Conservation (phyloP, 805 yeast genomes). For the Lachancea mirantina region DNA sequence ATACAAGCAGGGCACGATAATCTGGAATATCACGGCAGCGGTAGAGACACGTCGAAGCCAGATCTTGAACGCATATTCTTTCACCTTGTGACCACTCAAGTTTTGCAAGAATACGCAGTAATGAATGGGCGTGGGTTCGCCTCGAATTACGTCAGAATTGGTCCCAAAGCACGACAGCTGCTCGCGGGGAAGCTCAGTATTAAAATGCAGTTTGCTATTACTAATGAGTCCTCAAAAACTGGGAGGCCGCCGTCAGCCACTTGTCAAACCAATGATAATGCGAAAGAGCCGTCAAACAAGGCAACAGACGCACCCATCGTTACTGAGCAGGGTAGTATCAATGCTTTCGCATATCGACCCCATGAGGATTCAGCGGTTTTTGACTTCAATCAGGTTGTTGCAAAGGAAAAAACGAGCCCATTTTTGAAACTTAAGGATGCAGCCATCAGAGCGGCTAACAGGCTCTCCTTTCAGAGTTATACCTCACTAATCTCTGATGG, state of each 20-base stretch:
- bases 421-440: conserved; percentile 20
- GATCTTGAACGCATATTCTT: conserved; percentile 80
- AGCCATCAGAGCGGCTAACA: conserved; percentile 10
- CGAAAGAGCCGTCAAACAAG: too few relatives aligned
- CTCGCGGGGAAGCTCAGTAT: conserved; percentile 40
- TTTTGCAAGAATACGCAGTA: conserved; percentile 63
- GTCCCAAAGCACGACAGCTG: conserved; percentile 47
- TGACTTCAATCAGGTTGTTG: too few relatives aligned
- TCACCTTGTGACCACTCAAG: conserved; percentile 58
- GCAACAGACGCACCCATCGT: too few relatives aligned
- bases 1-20: conserved; percentile 54
- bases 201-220: conserved; percentile 42
- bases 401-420: too few relatives aligned
- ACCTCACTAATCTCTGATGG: conserved; percentile 21
- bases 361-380: too few relatives aligned
- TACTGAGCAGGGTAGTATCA: too few relatives aligned
- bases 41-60: conserved; percentile 53
- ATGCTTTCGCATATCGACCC: background rate
- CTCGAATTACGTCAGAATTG: conserved; percentile 61
- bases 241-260: too few relatives aligned
- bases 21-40: conserved; percentile 61
- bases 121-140: conserved; percentile 77
- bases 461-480: conserved; percentile 4
- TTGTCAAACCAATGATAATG: too few relatives aligned
- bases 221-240: too few relatives aligned